phyloP scores from a whole-genome alignment of 805 yeast genomes.

The Kluyveromyces aestuarii region DNA sequence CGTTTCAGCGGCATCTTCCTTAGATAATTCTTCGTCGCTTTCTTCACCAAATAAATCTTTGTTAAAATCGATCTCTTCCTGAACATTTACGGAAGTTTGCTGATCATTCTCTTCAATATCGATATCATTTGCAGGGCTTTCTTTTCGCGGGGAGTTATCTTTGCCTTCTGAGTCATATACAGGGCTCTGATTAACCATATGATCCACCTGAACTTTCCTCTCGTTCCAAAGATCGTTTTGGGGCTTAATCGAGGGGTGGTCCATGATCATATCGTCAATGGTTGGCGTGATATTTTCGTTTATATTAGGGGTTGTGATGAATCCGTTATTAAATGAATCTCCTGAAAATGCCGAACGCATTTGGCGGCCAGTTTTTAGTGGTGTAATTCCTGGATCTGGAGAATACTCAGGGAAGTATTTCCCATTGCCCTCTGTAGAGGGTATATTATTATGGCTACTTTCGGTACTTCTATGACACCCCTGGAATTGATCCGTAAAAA shows the following conservation, averaged over 20 bases:
- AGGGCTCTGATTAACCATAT: background rate
- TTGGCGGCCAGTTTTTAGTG: background rate
- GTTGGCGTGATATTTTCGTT: conserved; percentile 6
- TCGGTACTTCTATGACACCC: conserved; percentile 16
- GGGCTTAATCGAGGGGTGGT: conserved; percentile 4
- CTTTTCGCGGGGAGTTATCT: background rate
- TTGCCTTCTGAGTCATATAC: background rate
- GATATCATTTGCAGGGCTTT: conserved; percentile 10
- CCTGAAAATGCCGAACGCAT: conserved; percentile 2
- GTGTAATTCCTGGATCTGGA: conserved; percentile 2
- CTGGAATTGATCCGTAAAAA: conserved; percentile 26
- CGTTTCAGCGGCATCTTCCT: background rate
- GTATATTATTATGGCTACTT: background rate
- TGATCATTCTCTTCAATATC: conserved; percentile 21
- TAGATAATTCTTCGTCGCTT: conserved; percentile 26
- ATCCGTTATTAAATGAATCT: conserved; percentile 4
- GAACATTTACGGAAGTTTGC: conserved; percentile 6
- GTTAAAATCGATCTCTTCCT: conserved; percentile 15
- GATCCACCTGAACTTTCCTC: conserved; percentile 1
- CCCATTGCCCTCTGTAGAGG: conserved; percentile 2
- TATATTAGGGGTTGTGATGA: conserved; percentile 8
- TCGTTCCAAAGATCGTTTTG: conserved; percentile 4
- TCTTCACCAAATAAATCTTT: conserved; percentile 28
- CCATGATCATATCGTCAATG: conserved; percentile 4
- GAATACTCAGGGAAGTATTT: conserved; percentile 4